These are phyloP conservation scores for Pulveroboletus ravenelii DNA, from an alignment of 768 basidiomycete genomes.

Conservation along the genomic window DNA sequence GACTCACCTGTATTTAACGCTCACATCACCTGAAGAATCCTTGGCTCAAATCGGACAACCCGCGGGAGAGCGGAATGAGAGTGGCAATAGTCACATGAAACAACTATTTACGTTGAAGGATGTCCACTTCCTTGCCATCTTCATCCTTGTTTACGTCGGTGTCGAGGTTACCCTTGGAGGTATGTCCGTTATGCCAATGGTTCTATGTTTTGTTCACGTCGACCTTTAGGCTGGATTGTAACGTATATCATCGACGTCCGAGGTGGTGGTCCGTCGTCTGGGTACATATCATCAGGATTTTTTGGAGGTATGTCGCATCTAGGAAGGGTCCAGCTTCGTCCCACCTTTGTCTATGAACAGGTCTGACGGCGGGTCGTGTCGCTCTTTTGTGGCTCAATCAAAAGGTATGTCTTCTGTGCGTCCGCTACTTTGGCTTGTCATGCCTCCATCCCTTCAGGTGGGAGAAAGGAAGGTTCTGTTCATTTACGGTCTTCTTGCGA, in stretches of 20 bases:
- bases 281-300: slow-evolving; percentile 51
- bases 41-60: slow-evolving; percentile 49
- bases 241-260: slow-evolving; percentile 48
- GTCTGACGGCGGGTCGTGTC: slow-evolving; percentile 54
- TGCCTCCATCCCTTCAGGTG: slow-evolving; percentile 29
- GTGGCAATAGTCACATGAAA: slow-evolving; percentile 36
- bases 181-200: slow-evolving; percentile 8
- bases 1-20: background rate
- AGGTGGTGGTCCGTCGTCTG: slow-evolving; percentile 43
- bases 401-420: slow-evolving; percentile 30
- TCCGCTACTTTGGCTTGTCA: background rate
- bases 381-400: slow-evolving; percentile 52
- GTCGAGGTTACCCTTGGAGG: slow-evolving; percentile 53
- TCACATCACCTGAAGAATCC: slow-evolving; percentile 42
- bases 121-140: slow-evolving; percentile 61
- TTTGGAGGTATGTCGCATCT: slow-evolving; percentile 41
- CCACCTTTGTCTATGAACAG: slow-evolving; percentile 27
- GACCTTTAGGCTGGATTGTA: slow-evolving; percentile 59
- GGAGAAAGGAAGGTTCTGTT: slow-evolving; percentile 53
- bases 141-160: slow-evolving; percentile 64
- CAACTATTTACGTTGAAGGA: slow-evolving; percentile 50
- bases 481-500: slow-evolving; percentile 47
- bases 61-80: slow-evolving; percentile 33
- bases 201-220: background rate
- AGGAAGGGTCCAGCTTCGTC: background rate